These are phyloP conservation scores for Vitellaria paradoxa DNA, from an alignment of 179 eudicot genomes.

Conservation along the genomic window DNA sequence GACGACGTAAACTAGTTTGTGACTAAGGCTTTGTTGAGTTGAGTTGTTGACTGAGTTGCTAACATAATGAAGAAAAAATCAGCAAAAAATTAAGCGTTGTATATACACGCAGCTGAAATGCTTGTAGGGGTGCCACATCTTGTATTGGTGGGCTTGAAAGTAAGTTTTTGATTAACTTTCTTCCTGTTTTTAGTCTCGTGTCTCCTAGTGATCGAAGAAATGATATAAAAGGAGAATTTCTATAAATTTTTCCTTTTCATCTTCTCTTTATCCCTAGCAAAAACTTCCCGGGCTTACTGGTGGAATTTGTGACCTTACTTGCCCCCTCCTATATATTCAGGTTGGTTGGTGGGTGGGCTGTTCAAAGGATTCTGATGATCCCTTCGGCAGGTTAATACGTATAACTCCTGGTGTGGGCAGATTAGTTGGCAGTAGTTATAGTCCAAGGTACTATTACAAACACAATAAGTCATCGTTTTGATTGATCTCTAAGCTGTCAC, in stretches of 20 bases:
- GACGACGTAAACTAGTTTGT: too few species aligned
- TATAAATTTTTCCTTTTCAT: not conserved
- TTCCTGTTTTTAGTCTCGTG: not conserved
- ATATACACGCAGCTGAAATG: too few species aligned
- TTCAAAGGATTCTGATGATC: constrained; percentile 86
- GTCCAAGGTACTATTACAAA: constrained; percentile 59
- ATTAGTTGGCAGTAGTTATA: constrained; percentile 78
- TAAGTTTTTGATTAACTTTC: not conserved
- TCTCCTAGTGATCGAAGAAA: not conserved
- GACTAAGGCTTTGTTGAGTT: too few species aligned
- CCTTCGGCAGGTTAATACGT: constrained; percentile 79
- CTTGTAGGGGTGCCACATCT: too few species aligned
- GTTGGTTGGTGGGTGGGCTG: constrained; percentile 99
- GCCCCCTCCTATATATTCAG: constrained; percentile 32
- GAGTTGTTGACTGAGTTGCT: not conserved
- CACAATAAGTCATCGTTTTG: not conserved
- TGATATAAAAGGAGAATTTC: not conserved
- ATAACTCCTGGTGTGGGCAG: constrained; percentile 92
- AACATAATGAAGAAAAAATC: not conserved
- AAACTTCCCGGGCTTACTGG: not conserved
- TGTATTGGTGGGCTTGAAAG: too few species aligned
- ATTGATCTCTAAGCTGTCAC: not conserved
- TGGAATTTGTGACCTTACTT: constrained; percentile 11
- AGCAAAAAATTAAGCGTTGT: too few species aligned
- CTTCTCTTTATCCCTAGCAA: not conserved